These are phyloP conservation scores for Mortierella sp. DNA, from an alignment of 371 early-diverging fungal species.

Conservation along the genomic window DNA sequence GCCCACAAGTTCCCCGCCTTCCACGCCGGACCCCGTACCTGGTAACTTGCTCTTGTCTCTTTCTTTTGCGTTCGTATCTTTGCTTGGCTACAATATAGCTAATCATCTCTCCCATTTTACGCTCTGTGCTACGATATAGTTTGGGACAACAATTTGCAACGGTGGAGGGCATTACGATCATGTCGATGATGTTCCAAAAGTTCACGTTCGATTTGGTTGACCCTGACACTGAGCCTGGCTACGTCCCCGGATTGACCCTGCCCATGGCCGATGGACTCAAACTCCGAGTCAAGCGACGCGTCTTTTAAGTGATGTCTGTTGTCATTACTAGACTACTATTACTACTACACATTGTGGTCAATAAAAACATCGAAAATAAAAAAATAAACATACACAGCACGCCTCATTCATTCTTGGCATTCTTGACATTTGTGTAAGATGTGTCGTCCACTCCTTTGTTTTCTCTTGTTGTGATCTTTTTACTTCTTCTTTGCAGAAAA, in stretches of 20 bases:
- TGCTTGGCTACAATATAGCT: neutral
- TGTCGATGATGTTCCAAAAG: constrained; percentile 62
- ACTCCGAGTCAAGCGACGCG: constrained; percentile 32
- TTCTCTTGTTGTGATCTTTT: too few relatives aligned
- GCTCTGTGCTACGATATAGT: neutral
- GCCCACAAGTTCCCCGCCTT: constrained; percentile 61
- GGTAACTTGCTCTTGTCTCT: constrained; percentile 54
- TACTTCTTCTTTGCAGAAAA: too few relatives aligned
- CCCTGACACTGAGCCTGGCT: constrained; percentile 38
- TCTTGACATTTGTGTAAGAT: too few relatives aligned
- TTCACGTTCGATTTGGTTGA: constrained; percentile 63
- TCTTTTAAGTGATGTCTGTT: neutral
- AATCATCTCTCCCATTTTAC: neutral
- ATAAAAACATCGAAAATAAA: neutral
- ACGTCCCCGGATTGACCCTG: constrained; percentile 41
- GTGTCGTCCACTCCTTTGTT: too few relatives aligned
- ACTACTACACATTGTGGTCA: neutral
- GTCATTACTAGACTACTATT: neutral
- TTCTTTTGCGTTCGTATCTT: neutral
- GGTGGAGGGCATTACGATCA: constrained; percentile 65
- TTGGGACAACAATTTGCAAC: constrained; percentile 71
- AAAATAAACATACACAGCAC: too few relatives aligned
- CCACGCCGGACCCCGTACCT: constrained; percentile 82
- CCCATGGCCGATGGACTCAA: constrained; percentile 43
- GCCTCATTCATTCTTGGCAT: too few relatives aligned